Evolutionary conservation across 2,329 filamentous ascomycete genomes (phyloP).

Genomic region (Pseudovirgaria hyperparasitica): DNA sequence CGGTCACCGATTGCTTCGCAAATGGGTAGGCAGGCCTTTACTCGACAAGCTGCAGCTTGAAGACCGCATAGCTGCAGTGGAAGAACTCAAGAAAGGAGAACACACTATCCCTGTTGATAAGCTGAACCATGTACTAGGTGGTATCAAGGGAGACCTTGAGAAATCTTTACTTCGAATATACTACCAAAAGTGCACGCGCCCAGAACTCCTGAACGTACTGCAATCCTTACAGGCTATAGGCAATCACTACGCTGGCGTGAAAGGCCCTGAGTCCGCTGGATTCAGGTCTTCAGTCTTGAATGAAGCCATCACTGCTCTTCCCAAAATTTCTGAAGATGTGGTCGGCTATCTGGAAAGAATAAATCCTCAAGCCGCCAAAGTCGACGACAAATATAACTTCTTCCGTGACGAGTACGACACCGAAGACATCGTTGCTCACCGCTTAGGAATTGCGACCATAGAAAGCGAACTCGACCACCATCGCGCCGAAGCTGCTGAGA

Average conservation of each 20-base stretch:
- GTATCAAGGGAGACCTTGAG: constrained; percentile 71
- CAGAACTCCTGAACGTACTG: constrained; percentile 73
- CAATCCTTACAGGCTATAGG: constrained; percentile 77
- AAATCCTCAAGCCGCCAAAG: constrained; percentile 68
- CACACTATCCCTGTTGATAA: constrained; percentile 58
- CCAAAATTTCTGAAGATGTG: constrained; percentile 61
- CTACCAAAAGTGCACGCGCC: constrained; percentile 87
- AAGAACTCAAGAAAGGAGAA: constrained; percentile 68
- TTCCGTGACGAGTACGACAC: constrained; percentile 81
- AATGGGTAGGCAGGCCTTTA: constrained; percentile 88
- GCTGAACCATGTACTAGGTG: constrained; percentile 57
- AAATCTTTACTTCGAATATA: constrained; percentile 91
- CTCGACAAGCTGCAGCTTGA: constrained; percentile 64
- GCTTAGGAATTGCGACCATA: constrained; percentile 83
- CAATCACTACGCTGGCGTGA: constrained; percentile 59
- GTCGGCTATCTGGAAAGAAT: constrained; percentile 70
- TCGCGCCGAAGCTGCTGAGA: constrained; percentile 55
- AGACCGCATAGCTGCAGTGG: constrained; percentile 69
- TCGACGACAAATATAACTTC: constrained; percentile 88
- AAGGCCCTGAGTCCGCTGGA: constrained; percentile 50
- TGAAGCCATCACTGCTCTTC: constrained; percentile 61
- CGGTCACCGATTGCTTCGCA: constrained; percentile 74
- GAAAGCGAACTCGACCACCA: constrained; percentile 81
- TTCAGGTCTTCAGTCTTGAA: constrained; percentile 61
- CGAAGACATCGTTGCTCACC: constrained; percentile 77